These are phyloP conservation scores for Aspergillus saccharolyticus DNA, from an alignment of 495 filamentous ascomycete genomes.

Conservation along the genomic window DNA sequence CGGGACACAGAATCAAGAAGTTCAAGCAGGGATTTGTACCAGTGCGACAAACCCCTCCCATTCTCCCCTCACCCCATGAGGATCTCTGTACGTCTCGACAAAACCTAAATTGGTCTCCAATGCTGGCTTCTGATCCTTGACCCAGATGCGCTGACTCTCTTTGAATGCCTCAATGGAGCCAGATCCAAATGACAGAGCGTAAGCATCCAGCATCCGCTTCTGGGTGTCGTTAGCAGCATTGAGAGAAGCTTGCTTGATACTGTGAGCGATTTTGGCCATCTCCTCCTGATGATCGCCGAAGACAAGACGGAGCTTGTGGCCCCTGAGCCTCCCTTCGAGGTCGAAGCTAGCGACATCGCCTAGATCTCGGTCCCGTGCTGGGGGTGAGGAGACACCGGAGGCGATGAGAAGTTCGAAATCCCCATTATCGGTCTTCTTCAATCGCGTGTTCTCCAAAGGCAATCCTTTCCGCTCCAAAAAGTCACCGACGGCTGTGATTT, in stretches of 20 bases:
- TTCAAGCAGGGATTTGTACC: conserved; percentile 34
- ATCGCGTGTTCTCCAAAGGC: conserved; percentile 80
- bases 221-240: conserved; percentile 83
- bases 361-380: conserved; percentile 60
- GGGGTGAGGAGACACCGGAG: conserved; percentile 56
- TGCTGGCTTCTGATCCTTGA: conserved; percentile 81
- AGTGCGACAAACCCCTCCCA: conserved; percentile 92
- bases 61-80: conserved; percentile 86
- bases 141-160: conserved; percentile 86
- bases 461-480: conserved; percentile 72
- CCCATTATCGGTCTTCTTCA: conserved; percentile 66
- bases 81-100: conserved; percentile 94
- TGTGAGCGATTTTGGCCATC: conserved; percentile 71
- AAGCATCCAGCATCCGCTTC: conserved; percentile 74
- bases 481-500: conserved; percentile 67
- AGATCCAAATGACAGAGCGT: conserved; percentile 76
- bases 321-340: conserved; percentile 57
- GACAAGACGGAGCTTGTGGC: conserved; percentile 67
- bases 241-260: conserved; percentile 65
- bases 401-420: conserved; percentile 82
- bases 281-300: conserved; percentile 80
- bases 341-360: conserved; percentile 61
- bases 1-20: neutral
- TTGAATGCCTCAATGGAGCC: conserved; percentile 87
- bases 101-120: conserved; percentile 93